phyloP scores from a whole-genome alignment of 768 basidiomycete genomes.

The Tylopilus sp. region DNA sequence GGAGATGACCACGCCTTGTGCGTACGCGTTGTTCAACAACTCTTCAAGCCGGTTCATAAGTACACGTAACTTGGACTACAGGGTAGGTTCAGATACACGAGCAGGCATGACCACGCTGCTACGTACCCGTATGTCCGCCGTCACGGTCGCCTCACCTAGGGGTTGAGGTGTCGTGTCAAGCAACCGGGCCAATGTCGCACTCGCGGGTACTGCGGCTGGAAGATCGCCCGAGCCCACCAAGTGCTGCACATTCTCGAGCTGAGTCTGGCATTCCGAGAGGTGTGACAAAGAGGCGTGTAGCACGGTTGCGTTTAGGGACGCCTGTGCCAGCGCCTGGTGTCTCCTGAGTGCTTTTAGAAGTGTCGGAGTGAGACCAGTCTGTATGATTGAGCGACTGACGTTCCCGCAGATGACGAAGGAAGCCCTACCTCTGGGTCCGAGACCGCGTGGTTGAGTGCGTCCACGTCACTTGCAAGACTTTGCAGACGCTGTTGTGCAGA shows the following conservation, averaged over 20 bases:
- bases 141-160: constrained; percentile 49
- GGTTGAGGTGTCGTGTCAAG: constrained; percentile 49
- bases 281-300: constrained; percentile 50
- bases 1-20: constrained; percentile 52
- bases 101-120: neutral
- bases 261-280: constrained; percentile 49
- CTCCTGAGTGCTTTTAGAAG: constrained; percentile 51
- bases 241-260: constrained; percentile 41
- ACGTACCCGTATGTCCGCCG: constrained; percentile 57
- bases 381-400: constrained; percentile 10
- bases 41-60: constrained; percentile 62
- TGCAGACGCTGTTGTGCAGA: constrained; percentile 60
- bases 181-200: constrained; percentile 39
- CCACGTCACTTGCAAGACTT: constrained; percentile 50
- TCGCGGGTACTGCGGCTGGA: constrained; percentile 55
- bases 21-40: constrained; percentile 66
- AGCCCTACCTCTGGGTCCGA: constrained; percentile 56
- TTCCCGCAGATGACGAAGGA: constrained; percentile 1
- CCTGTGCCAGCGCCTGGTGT: constrained; percentile 64
- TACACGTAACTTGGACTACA: constrained; percentile 53
- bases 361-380: constrained; percentile 69
- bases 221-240: constrained; percentile 58
- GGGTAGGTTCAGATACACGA: neutral
- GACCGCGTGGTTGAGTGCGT: constrained; percentile 46
- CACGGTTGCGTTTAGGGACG: constrained; percentile 52